A percentile compares a stretch with the other conserved stretches of the same genome.
Evolutionary conservation across 345 rosid species (phyloP).

Genomic region (Populus nigra): DNA sequence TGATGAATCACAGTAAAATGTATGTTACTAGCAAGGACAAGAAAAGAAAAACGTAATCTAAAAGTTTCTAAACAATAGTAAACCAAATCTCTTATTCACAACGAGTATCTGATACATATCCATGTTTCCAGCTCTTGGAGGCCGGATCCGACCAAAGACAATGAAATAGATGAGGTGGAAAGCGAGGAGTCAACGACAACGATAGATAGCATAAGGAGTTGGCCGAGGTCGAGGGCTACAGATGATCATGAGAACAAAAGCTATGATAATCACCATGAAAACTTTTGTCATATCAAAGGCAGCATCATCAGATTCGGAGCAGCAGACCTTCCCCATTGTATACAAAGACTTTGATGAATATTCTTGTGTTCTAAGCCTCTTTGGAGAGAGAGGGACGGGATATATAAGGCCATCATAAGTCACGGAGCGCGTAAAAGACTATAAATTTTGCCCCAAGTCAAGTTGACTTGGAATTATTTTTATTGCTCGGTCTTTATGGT

Average conservation of each 20-base stretch:
- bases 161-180: background rate
- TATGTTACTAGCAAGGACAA: no score
- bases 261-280: background rate
- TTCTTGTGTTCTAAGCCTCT: slow-evolving; percentile 9
- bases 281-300: slow-evolving; percentile 7
- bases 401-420: no score
- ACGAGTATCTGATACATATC: no score
- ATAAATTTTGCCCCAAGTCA: no score
- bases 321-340: slow-evolving; percentile 39
- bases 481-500: no score
- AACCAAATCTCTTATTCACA: no score
- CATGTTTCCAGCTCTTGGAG: background rate
- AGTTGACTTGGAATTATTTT: background rate
- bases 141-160: background rate
- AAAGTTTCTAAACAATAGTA: no score
- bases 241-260: slow-evolving; percentile 39
- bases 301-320: slow-evolving; percentile 30
- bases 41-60: no score
- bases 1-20: no score
- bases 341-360: background rate
- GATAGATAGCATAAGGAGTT: background rate
- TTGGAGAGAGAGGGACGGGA: background rate
- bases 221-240: slow-evolving; percentile 33
- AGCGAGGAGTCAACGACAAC: background rate
- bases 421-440: no score